These are phyloP conservation scores for Euphorbia schlechtendalii DNA, from an alignment of 441 rosid genomes.

Conservation along the genomic window DNA sequence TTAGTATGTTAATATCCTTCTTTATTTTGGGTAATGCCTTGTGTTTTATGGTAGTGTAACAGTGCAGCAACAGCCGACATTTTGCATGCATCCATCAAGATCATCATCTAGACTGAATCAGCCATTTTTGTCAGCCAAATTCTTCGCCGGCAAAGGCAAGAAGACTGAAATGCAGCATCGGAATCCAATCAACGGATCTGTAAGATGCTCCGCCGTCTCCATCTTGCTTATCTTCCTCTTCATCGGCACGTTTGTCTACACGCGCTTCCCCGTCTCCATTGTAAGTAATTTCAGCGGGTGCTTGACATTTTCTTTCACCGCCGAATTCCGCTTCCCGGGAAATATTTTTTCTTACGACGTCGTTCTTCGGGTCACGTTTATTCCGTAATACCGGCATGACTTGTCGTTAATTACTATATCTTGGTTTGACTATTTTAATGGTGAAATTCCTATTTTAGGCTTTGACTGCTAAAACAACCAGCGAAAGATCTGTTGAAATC, in stretches of 20 bases:
- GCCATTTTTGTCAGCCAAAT: not conserved
- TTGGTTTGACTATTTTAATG: not conserved
- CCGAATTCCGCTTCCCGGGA: no score
- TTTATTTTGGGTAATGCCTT: no score
- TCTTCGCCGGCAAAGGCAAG: conserved; percentile 10
- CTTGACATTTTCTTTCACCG: no score
- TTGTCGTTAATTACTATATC: not conserved
- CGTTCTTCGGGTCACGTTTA: not conserved
- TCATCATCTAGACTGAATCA: no score
- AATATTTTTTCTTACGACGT: no score
- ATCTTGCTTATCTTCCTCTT: conserved; percentile 29
- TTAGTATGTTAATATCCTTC: no score
- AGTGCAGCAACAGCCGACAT: no score
- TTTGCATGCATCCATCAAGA: no score
- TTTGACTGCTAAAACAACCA: conserved; percentile 1
- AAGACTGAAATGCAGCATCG: conserved; percentile 17
- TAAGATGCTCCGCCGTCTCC: conserved; percentile 20
- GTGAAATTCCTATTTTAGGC: conserved; percentile 11
- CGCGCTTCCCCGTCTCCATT: conserved; percentile 29
- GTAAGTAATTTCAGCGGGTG: conserved; percentile 15
- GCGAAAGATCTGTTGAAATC: not conserved
- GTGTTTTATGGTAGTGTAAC: no score
- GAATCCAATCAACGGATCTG: conserved; percentile 17
- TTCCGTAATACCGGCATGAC: not conserved
- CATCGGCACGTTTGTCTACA: conserved; percentile 37